Conservation (phyloP, 371 early-diverging fungal genomes). For the Mucor saturninus region DNA sequence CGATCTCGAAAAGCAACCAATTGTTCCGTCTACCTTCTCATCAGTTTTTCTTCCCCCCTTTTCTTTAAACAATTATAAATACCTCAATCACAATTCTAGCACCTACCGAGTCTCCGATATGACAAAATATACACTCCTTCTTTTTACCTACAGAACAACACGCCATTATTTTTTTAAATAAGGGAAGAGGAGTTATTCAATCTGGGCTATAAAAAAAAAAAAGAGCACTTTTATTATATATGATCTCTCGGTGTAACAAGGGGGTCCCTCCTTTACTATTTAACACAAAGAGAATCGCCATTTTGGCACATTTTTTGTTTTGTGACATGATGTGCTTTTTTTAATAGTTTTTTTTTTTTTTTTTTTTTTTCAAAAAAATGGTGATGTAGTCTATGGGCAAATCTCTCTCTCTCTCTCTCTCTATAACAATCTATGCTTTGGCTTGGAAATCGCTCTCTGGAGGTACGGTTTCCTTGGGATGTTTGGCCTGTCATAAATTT, state of each 20-base stretch:
- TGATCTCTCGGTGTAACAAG: no score
- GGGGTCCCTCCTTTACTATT: no score
- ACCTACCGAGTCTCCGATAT: conserved; percentile 13
- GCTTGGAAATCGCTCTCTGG: conserved; percentile 39
- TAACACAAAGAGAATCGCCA: no score
- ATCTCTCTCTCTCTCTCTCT: no score
- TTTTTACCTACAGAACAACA: conserved; percentile 11
- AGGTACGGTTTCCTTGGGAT: conserved; percentile 60
- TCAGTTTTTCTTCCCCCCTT: neutral
- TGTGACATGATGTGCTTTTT: neutral
- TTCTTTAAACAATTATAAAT: neutral
- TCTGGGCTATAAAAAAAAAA: neutral
- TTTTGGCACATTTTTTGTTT: no score
- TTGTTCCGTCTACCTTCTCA: conserved; percentile 46
- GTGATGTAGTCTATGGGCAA: no score
- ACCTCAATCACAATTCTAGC: conserved; percentile 21
- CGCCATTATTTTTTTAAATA: neutral
- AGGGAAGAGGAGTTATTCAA: neutral
- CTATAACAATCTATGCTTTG: neutral
- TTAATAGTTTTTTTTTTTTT: no score
- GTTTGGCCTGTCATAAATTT: conserved; percentile 59
- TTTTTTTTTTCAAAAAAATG: no score
- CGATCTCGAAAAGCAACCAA: conserved; percentile 65
- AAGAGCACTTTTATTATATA: no score
- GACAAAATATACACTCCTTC: conserved; percentile 22